phyloP scores from a whole-genome alignment of 306 rosid genomes.

The Casuarina cunninghamiana region DNA sequence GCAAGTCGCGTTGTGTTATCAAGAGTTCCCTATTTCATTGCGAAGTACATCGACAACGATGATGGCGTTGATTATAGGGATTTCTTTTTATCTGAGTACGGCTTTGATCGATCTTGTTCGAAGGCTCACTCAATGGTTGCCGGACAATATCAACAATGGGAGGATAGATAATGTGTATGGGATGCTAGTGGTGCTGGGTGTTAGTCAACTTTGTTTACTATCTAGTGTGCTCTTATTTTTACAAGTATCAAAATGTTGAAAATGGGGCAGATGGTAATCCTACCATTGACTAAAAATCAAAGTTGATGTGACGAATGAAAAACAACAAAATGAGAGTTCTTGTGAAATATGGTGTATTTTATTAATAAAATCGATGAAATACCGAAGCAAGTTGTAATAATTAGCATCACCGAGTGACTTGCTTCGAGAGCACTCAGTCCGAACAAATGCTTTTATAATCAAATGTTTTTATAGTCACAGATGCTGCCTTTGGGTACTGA shows the following conservation, averaged over 20 bases:
- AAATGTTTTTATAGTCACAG: too few relatives aligned
- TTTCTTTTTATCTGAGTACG: slow-evolving; percentile 47
- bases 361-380: too few relatives aligned
- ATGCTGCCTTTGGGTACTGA: too few relatives aligned
- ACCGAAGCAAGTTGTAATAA: too few relatives aligned
- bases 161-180: slow-evolving; percentile 54
- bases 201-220: slow-evolving; percentile 50
- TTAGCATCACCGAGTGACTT: too few relatives aligned
- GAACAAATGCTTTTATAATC: too few relatives aligned
- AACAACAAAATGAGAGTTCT: too few relatives aligned
- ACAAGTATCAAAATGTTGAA: slow-evolving; percentile 23
- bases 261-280: background rate
- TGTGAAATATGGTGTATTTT: too few relatives aligned
- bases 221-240: slow-evolving; percentile 30
- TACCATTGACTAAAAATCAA: too few relatives aligned
- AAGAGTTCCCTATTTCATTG: slow-evolving; percentile 48
- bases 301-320: too few relatives aligned
- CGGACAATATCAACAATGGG: slow-evolving; percentile 54
- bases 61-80: slow-evolving; percentile 46
- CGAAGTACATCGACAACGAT: slow-evolving; percentile 56
- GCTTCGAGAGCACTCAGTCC: too few relatives aligned
- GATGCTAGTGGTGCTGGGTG: slow-evolving; percentile 48
- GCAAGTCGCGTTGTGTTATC: too few relatives aligned
- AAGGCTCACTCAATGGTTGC: slow-evolving; percentile 54
- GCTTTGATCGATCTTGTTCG: slow-evolving; percentile 2